phyloP scores from a whole-genome alignment of 192 early-diverging fungal genomes.

The Geranomyces michiganensis region DNA sequence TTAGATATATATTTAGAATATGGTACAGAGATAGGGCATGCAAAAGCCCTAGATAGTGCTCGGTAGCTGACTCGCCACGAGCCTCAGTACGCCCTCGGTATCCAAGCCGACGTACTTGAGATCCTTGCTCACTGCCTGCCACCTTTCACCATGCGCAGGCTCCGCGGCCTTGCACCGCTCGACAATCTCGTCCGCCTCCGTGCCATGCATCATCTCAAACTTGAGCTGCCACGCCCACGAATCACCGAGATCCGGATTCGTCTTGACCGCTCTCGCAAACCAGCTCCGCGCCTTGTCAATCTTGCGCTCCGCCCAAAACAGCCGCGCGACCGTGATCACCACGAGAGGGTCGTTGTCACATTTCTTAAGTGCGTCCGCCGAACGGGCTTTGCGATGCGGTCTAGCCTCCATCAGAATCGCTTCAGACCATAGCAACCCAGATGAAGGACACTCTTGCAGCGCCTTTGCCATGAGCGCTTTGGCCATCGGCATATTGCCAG shows the following conservation, averaged over 20 bases:
- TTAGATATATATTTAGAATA: too few species aligned
- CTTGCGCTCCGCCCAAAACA: conserved; percentile 94
- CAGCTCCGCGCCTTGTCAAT: conserved; percentile 91
- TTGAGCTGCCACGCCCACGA: conserved; percentile 93
- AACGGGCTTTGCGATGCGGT: conserved; percentile 82
- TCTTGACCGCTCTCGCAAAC: conserved; percentile 82
- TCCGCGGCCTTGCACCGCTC: conserved; percentile 73
- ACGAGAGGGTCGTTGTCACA: conserved; percentile 86
- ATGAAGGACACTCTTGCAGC: conserved; percentile 87
- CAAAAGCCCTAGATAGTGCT: conserved; percentile 15
- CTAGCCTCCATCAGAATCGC: conserved; percentile 83
- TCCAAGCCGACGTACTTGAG: conserved; percentile 68
- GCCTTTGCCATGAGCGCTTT: conserved; percentile 82
- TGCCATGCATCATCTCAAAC: conserved; percentile 85
- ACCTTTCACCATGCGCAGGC: conserved; percentile 88
- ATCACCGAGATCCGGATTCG: conserved; percentile 88
- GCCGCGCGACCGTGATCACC: conserved; percentile 77
- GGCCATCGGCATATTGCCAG: conserved; percentile 68
- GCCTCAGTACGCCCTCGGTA: conserved; percentile 59
- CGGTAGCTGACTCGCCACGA: conserved; percentile 41
- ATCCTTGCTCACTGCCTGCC: conserved; percentile 82
- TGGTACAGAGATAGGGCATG: too few species aligned
- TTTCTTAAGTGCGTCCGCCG: conserved; percentile 88
- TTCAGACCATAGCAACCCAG: conserved; percentile 87
- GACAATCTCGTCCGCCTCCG: conserved; percentile 57